Evolutionary conservation across 441 rosid species (phyloP).

Genomic region (Brassica balearica): DNA sequence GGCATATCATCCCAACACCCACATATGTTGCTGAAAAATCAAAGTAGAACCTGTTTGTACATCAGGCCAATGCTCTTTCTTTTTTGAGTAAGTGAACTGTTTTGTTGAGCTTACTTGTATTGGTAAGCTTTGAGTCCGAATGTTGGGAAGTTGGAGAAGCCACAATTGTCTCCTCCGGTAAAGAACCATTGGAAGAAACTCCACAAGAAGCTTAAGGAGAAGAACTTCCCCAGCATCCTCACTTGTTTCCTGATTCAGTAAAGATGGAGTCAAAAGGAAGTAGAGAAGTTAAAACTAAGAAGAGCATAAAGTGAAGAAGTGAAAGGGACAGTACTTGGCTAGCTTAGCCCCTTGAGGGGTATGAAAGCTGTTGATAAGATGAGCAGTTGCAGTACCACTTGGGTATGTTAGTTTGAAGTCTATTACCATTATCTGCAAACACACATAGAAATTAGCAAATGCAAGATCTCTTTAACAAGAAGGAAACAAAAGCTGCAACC

Average conservation of each 20-base stretch:
- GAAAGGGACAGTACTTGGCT: constrained; percentile 61
- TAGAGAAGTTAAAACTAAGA: constrained; percentile 26
- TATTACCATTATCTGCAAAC: constrained; percentile 78
- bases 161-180: constrained; percentile 73
- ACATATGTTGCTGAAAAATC: constrained; percentile 93
- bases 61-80: constrained; percentile 21
- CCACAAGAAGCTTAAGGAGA: constrained; percentile 88
- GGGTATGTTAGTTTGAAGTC: constrained; percentile 93
- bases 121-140: constrained; percentile 76
- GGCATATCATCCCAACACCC: constrained; percentile 97
- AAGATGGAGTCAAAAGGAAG: constrained; percentile 25
- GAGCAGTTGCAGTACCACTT: constrained; percentile 96
- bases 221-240: constrained; percentile 70
- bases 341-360: constrained; percentile 88
- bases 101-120: constrained; percentile 54
- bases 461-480: constrained; percentile 8
- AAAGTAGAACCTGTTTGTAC: constrained; percentile 73
- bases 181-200: constrained; percentile 96
- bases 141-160: constrained; percentile 79
- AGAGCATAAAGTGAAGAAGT: constrained; percentile 19
- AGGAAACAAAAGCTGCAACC: constrained; percentile 4
- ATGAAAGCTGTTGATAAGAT: constrained; percentile 94
- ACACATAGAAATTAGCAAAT: constrained; percentile 16
- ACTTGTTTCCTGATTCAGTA: constrained; percentile 76
- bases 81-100: background rate